phyloP scores from a whole-genome alignment of 2,329 filamentous ascomycete genomes.

The Coleophoma crateriformis region DNA sequence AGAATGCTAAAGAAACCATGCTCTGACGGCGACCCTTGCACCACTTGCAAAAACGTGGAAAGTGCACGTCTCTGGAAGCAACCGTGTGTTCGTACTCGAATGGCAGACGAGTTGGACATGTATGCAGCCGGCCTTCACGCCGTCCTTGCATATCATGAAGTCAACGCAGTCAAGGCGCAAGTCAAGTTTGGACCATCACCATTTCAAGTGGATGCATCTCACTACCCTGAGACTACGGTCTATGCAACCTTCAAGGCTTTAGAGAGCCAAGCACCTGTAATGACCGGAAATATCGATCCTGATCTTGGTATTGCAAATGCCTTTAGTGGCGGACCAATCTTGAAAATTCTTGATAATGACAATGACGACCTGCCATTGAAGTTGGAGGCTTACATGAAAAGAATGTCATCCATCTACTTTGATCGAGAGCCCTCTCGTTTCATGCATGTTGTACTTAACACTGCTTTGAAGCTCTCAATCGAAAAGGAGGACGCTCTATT shows the following conservation, averaged over 20 bases:
- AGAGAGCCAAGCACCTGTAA: constrained; percentile 14
- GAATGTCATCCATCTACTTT: constrained; percentile 51
- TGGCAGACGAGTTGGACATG: constrained; percentile 56
- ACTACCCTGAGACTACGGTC: constrained; percentile 45
- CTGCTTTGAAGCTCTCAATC: constrained; percentile 37
- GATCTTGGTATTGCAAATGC: constrained; percentile 17
- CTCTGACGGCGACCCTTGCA: constrained; percentile 57
- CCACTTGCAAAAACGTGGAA: constrained; percentile 58
- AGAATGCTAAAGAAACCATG: constrained; percentile 62
- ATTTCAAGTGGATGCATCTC: constrained; percentile 45
- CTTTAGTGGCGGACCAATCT: constrained; percentile 20
- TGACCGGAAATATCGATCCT: constrained; percentile 29
- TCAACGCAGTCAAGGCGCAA: constrained; percentile 48
- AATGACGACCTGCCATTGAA: constrained; percentile 54
- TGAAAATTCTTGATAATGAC: constrained; percentile 55
- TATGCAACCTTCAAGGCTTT: constrained; percentile 24
- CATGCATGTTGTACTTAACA: constrained; percentile 51
- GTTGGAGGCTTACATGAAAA: constrained; percentile 55
- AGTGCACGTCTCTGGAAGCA: constrained; percentile 60
- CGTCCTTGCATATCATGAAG: constrained; percentile 53
- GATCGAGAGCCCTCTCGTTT: constrained; percentile 54
- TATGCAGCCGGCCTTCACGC: constrained; percentile 61
- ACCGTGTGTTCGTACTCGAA: constrained; percentile 56
- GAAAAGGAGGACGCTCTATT: constrained; percentile 48
- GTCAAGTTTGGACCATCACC: constrained; percentile 41